Conservation (phyloP, 2,329 filamentous ascomycete genomes). For the Reticulascus tulasneorum region DNA sequence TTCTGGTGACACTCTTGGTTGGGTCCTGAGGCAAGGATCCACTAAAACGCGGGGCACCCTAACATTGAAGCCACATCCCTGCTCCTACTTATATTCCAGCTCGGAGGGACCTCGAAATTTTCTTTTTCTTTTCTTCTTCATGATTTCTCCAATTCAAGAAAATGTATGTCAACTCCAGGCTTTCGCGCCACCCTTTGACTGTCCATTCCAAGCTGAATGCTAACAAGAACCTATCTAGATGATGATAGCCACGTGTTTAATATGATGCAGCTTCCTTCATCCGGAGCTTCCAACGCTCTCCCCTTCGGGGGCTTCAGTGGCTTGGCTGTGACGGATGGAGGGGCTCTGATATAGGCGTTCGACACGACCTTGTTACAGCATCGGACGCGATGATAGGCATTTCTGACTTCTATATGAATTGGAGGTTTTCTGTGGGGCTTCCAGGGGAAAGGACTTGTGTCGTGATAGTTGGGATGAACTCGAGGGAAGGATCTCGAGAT, state of each 20-base stretch:
- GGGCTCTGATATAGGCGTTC: constrained; percentile 96
- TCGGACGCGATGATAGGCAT: constrained; percentile 96
- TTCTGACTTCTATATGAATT: constrained; percentile 69
- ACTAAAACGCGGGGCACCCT: no score
- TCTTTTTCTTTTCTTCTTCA: constrained; percentile 55
- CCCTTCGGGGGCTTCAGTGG: constrained; percentile 84
- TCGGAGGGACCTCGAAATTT: constrained; percentile 24
- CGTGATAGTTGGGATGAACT: no score
- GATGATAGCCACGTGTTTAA: constrained; percentile 99
- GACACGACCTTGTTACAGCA: constrained; percentile 97
- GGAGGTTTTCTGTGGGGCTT: constrained; percentile 9
- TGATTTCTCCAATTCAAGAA: constrained; percentile 99
- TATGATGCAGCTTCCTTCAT: constrained; percentile 74
- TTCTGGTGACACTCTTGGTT: no score
- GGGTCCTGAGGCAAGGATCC: no score
- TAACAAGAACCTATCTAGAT: constrained; percentile 55
- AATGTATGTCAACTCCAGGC: constrained; percentile 60
- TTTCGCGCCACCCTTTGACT: constrained; percentile 11
- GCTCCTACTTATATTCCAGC: no score
- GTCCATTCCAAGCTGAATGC: no score
- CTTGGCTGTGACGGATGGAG: constrained; percentile 60
- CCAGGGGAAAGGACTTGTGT: no score
- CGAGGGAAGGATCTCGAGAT: no score
- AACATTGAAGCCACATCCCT: no score
- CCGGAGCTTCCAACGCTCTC: constrained; percentile 76